Conservation (phyloP, 306 rosid genomes). For the Hylodesmum podocarpum region DNA sequence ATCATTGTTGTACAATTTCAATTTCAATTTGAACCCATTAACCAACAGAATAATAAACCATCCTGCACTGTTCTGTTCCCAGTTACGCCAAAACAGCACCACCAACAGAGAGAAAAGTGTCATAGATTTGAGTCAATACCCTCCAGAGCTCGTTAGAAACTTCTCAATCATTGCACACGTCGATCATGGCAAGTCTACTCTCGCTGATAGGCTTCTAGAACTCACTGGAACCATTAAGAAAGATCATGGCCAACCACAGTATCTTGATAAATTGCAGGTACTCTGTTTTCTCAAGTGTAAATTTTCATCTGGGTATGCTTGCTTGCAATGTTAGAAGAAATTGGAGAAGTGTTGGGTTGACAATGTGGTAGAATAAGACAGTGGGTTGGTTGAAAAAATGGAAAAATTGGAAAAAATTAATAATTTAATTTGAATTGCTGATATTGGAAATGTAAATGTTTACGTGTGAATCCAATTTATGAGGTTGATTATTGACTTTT, state of each 20-base stretch:
- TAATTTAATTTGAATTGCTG: background rate
- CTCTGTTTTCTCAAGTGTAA: background rate
- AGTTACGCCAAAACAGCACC: constrained; percentile 38
- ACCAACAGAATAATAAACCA: constrained; percentile 13
- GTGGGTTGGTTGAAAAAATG: background rate
- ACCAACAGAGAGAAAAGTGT: constrained; percentile 40
- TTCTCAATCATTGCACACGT: constrained; percentile 6
- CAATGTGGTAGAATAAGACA: background rate
- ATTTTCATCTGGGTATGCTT: background rate
- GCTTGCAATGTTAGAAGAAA: background rate
- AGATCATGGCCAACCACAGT: constrained; percentile 95
- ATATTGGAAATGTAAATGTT: background rate
- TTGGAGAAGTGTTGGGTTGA: background rate
- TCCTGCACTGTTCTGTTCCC: constrained; percentile 53
- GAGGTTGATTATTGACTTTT: background rate
- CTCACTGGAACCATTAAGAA: constrained; percentile 92
- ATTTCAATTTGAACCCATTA: constrained; percentile 21
- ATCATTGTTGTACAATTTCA: constrained; percentile 17
- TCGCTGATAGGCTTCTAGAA: constrained; percentile 85
- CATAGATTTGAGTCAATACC: constrained; percentile 68
- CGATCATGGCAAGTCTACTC: constrained; percentile 71
- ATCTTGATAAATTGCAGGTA: constrained; percentile 93
- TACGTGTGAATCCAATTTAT: too few relatives aligned
- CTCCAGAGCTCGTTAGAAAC: constrained; percentile 56
- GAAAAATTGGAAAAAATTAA: too few relatives aligned